phyloP scores from a whole-genome alignment of 495 filamentous ascomycete genomes.

The Lasiosphaeriaceae sp. region DNA sequence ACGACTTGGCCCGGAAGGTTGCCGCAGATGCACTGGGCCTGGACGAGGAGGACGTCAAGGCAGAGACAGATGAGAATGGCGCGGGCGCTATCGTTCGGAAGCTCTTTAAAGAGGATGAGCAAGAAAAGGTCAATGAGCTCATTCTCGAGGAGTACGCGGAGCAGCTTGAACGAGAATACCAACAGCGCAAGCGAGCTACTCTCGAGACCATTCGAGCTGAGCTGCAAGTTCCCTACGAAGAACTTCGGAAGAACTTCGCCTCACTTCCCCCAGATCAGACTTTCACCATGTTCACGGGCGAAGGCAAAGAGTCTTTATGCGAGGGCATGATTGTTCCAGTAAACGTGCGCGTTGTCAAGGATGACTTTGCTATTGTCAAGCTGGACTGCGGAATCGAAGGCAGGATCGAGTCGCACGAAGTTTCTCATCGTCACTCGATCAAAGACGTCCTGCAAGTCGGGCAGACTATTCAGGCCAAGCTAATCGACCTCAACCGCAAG shows the following conservation, averaged over 20 bases:
- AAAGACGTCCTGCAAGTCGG: conserved; percentile 61
- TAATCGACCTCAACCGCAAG: conserved; percentile 79
- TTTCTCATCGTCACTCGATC: conserved; percentile 57
- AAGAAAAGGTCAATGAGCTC: conserved; percentile 93
- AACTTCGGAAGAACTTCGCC: conserved; percentile 78
- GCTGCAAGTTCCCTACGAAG: conserved; percentile 87
- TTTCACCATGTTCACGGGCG: conserved; percentile 95
- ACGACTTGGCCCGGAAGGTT: conserved; percentile 95
- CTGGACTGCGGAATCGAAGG: conserved; percentile 94
- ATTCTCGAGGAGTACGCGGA: conserved; percentile 96
- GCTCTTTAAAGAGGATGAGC: conserved; percentile 83
- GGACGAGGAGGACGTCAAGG: conserved; percentile 97
- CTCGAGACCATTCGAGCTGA: conserved; percentile 95
- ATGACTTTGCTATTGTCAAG: conserved; percentile 87
- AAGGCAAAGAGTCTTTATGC: conserved; percentile 75
- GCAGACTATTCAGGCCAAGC: conserved; percentile 83
- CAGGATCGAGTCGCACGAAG: conserved; percentile 68
- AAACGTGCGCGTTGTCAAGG: conserved; percentile 79
- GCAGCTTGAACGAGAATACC: conserved; percentile 86
- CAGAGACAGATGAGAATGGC: conserved; percentile 83
- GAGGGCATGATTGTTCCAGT: conserved; percentile 91
- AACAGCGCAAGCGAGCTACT: conserved; percentile 91
- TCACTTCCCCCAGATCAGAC: conserved; percentile 72
- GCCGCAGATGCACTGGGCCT: conserved; percentile 93
- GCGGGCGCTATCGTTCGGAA: conserved; percentile 85